These are phyloP conservation scores for Plantago major DNA, from an alignment of 257 asterid genomes.

Conservation along the genomic window DNA sequence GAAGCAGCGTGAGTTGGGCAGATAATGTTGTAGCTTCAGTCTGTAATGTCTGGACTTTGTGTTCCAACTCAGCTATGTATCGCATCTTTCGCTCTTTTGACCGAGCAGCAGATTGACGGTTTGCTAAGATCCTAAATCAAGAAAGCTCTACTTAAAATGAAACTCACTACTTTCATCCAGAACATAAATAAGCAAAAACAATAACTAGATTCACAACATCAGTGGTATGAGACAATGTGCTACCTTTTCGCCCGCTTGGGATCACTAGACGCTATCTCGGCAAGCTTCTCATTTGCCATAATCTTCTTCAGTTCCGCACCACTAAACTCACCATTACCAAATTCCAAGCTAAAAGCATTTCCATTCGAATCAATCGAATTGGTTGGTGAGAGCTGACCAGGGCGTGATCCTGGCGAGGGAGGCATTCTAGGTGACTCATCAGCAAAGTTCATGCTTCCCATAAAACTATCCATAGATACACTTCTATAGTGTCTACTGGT, in stretches of 20 bases:
- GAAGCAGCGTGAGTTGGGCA: slow-evolving; percentile 65
- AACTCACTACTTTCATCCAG: slow-evolving; percentile 5
- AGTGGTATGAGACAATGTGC: slow-evolving; percentile 3
- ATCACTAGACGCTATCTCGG: slow-evolving; percentile 61
- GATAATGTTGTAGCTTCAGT: slow-evolving; percentile 74
- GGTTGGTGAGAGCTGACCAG: slow-evolving; percentile 50
- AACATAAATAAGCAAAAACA: neutral
- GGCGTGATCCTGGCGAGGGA: slow-evolving; percentile 59
- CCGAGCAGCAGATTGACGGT: slow-evolving; percentile 75
- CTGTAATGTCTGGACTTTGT: slow-evolving; percentile 73
- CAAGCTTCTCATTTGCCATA: slow-evolving; percentile 63
- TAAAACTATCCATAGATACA: slow-evolving; percentile 84
- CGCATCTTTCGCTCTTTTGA: slow-evolving; percentile 71
- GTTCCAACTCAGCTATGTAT: slow-evolving; percentile 64
- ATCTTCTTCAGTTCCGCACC: slow-evolving; percentile 69
- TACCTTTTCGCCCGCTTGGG: slow-evolving; percentile 78
- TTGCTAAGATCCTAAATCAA: slow-evolving; percentile 57
- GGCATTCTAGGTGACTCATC: slow-evolving; percentile 74
- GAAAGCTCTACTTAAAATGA: neutral
- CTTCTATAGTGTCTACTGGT: slow-evolving; percentile 81
- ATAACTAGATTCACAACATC: slow-evolving; percentile 1
- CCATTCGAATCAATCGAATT: slow-evolving; percentile 46
- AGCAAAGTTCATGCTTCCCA: slow-evolving; percentile 60
- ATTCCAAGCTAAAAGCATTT: slow-evolving; percentile 53
- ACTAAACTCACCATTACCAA: slow-evolving; percentile 68